Evolutionary conservation across 768 basidiomycete species (phyloP), one percentile per base, ranked within the genome.

Genomic region (Trametes coccinea): DNA sequence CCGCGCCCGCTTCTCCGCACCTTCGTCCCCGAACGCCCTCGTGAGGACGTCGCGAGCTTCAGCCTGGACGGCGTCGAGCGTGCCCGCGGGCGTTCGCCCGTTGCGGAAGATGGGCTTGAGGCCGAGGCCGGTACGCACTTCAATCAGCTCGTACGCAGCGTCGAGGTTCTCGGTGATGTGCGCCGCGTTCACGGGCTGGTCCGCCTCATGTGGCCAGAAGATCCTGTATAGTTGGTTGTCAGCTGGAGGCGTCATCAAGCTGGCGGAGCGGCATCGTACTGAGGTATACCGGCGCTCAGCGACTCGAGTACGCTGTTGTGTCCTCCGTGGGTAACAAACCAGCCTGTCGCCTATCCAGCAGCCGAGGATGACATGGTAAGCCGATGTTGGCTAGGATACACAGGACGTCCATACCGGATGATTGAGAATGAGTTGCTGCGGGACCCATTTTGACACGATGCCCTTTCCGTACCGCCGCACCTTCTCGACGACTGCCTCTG

Each of bases 71-170:
- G 72, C 68, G 10, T 70, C 68, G 13, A 67, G 22, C 3, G 70
- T 70, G 3, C 68, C 68, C 13, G 30, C 44, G 11, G 67, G 66
- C 17, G 39, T 57, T 49, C 55, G 57, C 5, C 67, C 68, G 3
- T 61, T 63, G 3, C 70, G 61, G 41, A 53, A 64, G 16, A 65
- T 60, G 10, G 62, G 61, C 33, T 63, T 60, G 11, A 58, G 44
- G 11, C 61, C 64, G 17, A 53, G 31, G 22, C 69, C 65, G 0
- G 53, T 66, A 22, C 70, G 66, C n/a, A 69, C 68, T 53, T 72
- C 66, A 22, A 72, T 45, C 1, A 72, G 67, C 65, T 72, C 68
- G 62, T 69, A 72, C 2, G 63, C 69, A 31, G 67, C 59, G 22
- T 66, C 37, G 37, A 70, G 64, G 54, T 50, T 57, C 14, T 67